Evolutionary conservation across 2,329 filamentous ascomycete species (phyloP).

Genomic region (Neonectria coccinea): DNA sequence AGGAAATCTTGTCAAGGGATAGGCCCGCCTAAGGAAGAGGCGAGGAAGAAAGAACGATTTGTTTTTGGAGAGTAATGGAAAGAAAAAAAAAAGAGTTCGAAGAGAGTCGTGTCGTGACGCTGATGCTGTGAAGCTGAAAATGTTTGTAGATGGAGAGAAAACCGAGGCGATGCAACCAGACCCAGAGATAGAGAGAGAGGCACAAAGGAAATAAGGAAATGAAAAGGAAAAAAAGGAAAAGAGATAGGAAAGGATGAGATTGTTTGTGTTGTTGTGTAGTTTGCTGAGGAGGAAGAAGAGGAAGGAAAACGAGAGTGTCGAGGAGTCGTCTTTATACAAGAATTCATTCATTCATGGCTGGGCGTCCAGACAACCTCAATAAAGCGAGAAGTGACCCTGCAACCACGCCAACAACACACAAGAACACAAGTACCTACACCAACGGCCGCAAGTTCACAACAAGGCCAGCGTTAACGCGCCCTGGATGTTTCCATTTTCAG

Average conservation of each 20-base stretch:
- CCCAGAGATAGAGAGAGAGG: conserved; percentile 34
- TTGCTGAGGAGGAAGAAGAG: conserved; percentile 41
- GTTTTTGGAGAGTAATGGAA: conserved; percentile 20
- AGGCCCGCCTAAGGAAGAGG: conserved; percentile 36
- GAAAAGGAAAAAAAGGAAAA: conserved; percentile 38
- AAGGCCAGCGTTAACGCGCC: conserved; percentile 11
- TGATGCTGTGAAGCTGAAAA: conserved; percentile 16
- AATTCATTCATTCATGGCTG: conserved; percentile 17
- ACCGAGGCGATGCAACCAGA: conserved; percentile 42
- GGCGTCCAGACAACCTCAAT: conserved; percentile 1
- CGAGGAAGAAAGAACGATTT: conserved; percentile 26
- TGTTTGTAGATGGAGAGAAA: conserved; percentile 26
- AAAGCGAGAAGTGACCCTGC: conserved; percentile 1
- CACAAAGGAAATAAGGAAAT: conserved; percentile 41
- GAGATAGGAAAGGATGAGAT: conserved; percentile 36
- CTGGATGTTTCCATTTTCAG: conserved; percentile 41
- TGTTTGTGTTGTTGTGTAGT: conserved; percentile 37
- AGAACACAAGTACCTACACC: conserved; percentile 7
- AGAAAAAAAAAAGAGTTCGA: conserved; percentile 17
- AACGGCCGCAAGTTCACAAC: conserved; percentile 1
- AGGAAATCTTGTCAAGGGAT: conserved; percentile 49
- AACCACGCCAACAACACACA: conserved; percentile 4
- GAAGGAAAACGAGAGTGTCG: conserved; percentile 20
- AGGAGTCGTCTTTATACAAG: conserved; percentile 43
- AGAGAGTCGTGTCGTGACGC: conserved; percentile 14